Evolutionary conservation across 768 basidiomycete genomes (phyloP).

Genomic region (Inosperma sp.): DNA sequence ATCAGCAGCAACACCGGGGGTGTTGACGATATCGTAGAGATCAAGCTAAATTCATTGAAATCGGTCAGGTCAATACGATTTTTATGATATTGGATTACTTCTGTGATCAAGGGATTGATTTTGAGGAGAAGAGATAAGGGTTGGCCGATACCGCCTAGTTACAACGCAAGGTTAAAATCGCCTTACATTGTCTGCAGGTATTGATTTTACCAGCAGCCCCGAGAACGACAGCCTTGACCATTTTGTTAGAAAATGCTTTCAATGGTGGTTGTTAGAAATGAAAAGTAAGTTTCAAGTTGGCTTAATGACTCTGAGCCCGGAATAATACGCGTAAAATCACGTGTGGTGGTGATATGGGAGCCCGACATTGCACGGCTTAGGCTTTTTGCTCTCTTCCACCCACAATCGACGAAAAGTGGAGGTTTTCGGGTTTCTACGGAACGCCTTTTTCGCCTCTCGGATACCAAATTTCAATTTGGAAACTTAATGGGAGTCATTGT

Average conservation of each 20-base stretch:
- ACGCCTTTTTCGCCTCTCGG: too few relatives aligned
- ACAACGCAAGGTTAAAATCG: too few relatives aligned
- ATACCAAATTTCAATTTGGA: too few relatives aligned
- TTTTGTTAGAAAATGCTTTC: conserved; percentile 21
- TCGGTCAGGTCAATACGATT: neutral
- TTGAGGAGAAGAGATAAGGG: conserved; percentile 92
- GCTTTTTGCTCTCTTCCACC: too few relatives aligned
- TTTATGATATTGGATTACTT: conserved; percentile 40
- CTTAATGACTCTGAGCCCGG: conserved; percentile 11
- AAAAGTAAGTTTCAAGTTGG: conserved; percentile 16
- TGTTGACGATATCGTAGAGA: conserved; percentile 95
- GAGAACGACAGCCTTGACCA: conserved; percentile 88
- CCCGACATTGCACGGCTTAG: too few relatives aligned
- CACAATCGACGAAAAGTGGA: too few relatives aligned
- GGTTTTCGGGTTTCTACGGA: too few relatives aligned
- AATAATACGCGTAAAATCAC: conserved; percentile 20
- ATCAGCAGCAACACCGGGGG: conserved; percentile 96
- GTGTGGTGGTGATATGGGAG: conserved; percentile 22
- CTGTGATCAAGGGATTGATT: conserved; percentile 72
- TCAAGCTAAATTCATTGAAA: conserved; percentile 49
- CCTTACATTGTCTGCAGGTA: too few relatives aligned
- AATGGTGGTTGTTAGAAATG: conserved; percentile 20
- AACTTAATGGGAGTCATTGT: too few relatives aligned
- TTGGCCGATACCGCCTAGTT: conserved; percentile 93
- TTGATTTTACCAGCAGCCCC: conserved; percentile 77